Percentiles rank a stretch among this genome's conserved stretches.
Evolutionary conservation across 1,139 yeast species (phyloP).

Genomic region (Lizanozyma gosingica): DNA sequence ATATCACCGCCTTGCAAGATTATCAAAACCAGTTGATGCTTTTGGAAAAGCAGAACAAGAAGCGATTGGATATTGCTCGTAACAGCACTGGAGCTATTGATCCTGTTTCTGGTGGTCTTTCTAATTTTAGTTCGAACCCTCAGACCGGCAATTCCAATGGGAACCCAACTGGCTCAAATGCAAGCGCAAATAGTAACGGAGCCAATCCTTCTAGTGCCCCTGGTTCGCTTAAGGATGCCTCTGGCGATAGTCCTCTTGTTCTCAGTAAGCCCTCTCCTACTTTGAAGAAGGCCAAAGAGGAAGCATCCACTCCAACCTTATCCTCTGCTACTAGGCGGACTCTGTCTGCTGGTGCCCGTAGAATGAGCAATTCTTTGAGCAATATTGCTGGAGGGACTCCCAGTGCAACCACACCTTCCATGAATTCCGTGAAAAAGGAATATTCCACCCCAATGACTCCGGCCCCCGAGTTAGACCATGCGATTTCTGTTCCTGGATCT

Average conservation of each 20-base stretch:
- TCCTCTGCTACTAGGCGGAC: neutral
- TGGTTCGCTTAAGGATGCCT: constrained; percentile 5
- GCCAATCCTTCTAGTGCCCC: constrained; percentile 6
- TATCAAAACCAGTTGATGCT: constrained; percentile 70
- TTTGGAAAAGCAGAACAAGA: constrained; percentile 64
- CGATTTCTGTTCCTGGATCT: constrained; percentile 1
- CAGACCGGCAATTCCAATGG: neutral
- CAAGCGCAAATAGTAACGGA: constrained; percentile 1
- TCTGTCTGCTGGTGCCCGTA: neutral
- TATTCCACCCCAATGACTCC: constrained; percentile 37
- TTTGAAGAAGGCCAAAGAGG: neutral
- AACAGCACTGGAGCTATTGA: constrained; percentile 23
- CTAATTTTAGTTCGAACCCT: neutral
- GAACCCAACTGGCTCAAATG: neutral
- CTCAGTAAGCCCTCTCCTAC: constrained; percentile 31
- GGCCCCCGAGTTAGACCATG: constrained; percentile 21
- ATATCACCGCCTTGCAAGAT: constrained; percentile 48
- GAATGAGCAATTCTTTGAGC: constrained; percentile 2
- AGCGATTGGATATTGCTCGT: constrained; percentile 42
- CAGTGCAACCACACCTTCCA: constrained; percentile 2
- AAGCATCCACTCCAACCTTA: neutral
- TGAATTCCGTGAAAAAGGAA: constrained; percentile 16
- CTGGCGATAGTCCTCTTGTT: constrained; percentile 19
- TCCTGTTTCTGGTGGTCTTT: constrained; percentile 12
- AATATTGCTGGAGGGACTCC: constrained; percentile 2